Evolutionary conservation across 805 yeast genomes (phyloP).

Genomic region (Candida koratica): DNA sequence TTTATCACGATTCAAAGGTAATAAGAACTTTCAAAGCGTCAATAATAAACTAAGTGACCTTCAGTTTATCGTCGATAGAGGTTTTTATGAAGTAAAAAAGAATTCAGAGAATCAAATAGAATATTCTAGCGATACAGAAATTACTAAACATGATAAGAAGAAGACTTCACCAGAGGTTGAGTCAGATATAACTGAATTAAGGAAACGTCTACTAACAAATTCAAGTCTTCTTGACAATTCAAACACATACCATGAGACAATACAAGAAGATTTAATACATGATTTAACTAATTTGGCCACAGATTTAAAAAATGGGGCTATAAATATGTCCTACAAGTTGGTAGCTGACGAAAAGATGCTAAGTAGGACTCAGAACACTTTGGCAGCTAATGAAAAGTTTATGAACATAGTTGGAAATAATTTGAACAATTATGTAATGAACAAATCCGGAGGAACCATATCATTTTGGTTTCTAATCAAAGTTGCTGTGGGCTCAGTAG

Average conservation of each 20-base stretch:
- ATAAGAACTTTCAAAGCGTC: slow-evolving; percentile 8
- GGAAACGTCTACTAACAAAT: slow-evolving; percentile 11
- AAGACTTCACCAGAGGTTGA: neutral
- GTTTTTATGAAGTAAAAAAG: slow-evolving; percentile 1
- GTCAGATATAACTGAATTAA: slow-evolving; percentile 8
- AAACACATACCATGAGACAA: slow-evolving; percentile 38
- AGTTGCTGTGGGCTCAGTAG: slow-evolving; percentile 20
- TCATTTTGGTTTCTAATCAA: slow-evolving; percentile 37
- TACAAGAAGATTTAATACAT: slow-evolving; percentile 46
- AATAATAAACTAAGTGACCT: slow-evolving; percentile 10
- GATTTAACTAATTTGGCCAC: slow-evolving; percentile 49
- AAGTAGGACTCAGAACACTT: slow-evolving; percentile 31
- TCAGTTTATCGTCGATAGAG: slow-evolving; percentile 9
- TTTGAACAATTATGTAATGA: slow-evolving; percentile 33
- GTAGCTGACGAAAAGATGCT: slow-evolving; percentile 33
- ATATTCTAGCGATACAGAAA: neutral
- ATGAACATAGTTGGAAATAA: slow-evolving; percentile 33
- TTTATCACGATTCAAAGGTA: slow-evolving; percentile 8
- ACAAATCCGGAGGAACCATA: slow-evolving; percentile 40
- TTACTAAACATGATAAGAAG: neutral
- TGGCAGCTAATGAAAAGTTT: slow-evolving; percentile 28
- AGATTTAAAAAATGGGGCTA: slow-evolving; percentile 46
- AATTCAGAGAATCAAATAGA: neutral
- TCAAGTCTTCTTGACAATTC: slow-evolving; percentile 7
- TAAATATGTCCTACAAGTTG: slow-evolving; percentile 32